These are phyloP conservation scores for Aureobasidium namibiae DNA, from an alignment of 2,329 filamentous ascomycete genomes.

Conservation along the genomic window DNA sequence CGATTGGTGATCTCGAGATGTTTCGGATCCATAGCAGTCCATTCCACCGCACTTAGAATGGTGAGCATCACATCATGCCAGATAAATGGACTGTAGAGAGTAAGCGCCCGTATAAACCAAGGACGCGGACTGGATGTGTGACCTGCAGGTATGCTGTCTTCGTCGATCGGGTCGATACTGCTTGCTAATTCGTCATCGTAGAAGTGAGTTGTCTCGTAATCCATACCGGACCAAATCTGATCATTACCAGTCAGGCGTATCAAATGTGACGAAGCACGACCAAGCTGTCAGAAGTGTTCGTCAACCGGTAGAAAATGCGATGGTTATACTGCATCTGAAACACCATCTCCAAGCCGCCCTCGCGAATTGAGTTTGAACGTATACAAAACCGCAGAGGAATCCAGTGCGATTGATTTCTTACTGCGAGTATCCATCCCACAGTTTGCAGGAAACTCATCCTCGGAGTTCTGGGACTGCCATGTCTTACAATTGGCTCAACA, in stretches of 20 bases:
- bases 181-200: background rate
- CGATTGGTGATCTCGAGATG: too few species aligned
- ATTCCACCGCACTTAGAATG: too few species aligned
- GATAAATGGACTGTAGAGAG: background rate
- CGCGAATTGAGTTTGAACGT: background rate
- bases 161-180: background rate
- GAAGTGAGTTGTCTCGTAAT: background rate
- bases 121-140: background rate
- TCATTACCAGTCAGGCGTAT: slow-evolving; percentile 38
- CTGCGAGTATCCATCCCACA: background rate
- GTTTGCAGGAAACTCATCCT: background rate
- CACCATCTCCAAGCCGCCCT: background rate
- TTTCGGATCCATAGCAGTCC: too few species aligned
- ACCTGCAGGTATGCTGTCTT: background rate
- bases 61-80: background rate
- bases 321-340: slow-evolving; percentile 35
- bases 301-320: slow-evolving; percentile 51
- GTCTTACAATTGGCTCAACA: background rate
- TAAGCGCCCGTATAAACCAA: background rate
- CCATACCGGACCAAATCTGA: background rate
- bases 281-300: slow-evolving; percentile 44
- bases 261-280: slow-evolving; percentile 50
- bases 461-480: background rate
- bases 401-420: background rate
- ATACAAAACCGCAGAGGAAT: background rate